These are phyloP conservation scores for Thelephora ganbajun DNA, from an alignment of 768 basidiomycete genomes.

Conservation along the genomic window DNA sequence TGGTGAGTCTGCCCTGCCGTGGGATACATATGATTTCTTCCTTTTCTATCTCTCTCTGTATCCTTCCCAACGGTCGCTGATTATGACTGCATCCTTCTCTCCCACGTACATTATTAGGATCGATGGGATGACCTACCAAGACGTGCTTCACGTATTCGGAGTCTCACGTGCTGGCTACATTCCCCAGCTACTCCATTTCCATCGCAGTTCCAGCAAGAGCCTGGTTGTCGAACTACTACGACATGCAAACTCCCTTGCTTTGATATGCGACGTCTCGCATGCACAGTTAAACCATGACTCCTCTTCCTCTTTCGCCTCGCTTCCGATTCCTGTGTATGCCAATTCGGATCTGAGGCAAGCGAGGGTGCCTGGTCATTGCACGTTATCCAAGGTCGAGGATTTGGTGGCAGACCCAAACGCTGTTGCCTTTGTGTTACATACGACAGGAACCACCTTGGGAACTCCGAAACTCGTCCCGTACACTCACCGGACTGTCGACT, in stretches of 20 bases:
- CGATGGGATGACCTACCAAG: slow-evolving; percentile 55
- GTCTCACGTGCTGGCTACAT: slow-evolving; percentile 65
- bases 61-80: slow-evolving; percentile 1
- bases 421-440: slow-evolving; percentile 53
- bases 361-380: slow-evolving; percentile 6
- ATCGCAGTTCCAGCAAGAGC: slow-evolving; percentile 41
- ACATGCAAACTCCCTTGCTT: slow-evolving; percentile 46
- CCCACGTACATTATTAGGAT: slow-evolving; percentile 31
- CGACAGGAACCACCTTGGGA: slow-evolving; percentile 64
- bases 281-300: not conserved
- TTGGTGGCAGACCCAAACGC: slow-evolving; percentile 21
- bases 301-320: not conserved
- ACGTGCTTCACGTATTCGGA: slow-evolving; percentile 62
- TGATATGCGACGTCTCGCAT: slow-evolving; percentile 37
- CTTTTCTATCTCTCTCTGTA: not conserved
- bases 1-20: slow-evolving; percentile 33
- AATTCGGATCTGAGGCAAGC: not conserved
- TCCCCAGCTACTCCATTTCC: slow-evolving; percentile 65
- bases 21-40: not conserved
- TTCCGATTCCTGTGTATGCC: not conserved
- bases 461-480: slow-evolving; percentile 63
- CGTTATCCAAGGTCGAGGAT: too few relatives aligned
- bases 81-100: not conserved
- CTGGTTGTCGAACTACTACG: slow-evolving; percentile 58
- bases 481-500: slow-evolving; percentile 44